Base-by-base conservation (phyloP, 768 basidiomycete species). In the Leccinum aurantiacum region DNA sequence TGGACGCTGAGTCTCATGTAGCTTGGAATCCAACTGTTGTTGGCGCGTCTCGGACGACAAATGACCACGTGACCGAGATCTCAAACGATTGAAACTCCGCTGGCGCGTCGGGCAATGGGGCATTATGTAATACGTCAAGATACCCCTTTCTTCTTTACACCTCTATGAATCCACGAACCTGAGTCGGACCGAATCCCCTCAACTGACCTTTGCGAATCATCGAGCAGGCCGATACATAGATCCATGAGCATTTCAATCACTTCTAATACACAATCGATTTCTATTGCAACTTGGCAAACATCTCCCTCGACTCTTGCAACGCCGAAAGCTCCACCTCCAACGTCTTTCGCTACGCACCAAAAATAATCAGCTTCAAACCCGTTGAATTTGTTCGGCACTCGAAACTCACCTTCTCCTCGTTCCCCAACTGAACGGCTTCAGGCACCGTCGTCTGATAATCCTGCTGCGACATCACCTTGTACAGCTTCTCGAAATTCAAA, bases 401-500 rank as follows among this genome's bases (percentile, higher is more conserved):
- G 17, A 41, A 41, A 4, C 41, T 44, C 2, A 95, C 93, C 88
- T 91, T 95, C 35, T 95, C 95, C 29, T 85, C 81, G 69, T 95
- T 96, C 14, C 81, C 76, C 8, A 78, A 69, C 48, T 90, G 81
- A 44, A 95, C 93, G 60, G 85, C 85, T 59, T 80, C 86, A 0
- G 95, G 94, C 6, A 96, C 88, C 53, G 89, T 90, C 29, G 81
- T 80, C 67, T 84, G 83, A 71, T 98, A 97, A 67, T 91, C 89
- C 1, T 87, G 77, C 63, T 90, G 87, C 3, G 82, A 78, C 62
- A 88, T 83, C 17, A 86, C 71, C 74, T 94, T 95, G 60, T 77
- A 65, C 38, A 96, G 77, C 79, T 97, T 98, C 56, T 88, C 84
- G 47, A 90, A 76, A 64, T 84, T 88, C 54, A 90, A 63, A 55